phyloP scores from a whole-genome alignment of 805 yeast genomes.

The Nakazawaea molendinolei region DNA sequence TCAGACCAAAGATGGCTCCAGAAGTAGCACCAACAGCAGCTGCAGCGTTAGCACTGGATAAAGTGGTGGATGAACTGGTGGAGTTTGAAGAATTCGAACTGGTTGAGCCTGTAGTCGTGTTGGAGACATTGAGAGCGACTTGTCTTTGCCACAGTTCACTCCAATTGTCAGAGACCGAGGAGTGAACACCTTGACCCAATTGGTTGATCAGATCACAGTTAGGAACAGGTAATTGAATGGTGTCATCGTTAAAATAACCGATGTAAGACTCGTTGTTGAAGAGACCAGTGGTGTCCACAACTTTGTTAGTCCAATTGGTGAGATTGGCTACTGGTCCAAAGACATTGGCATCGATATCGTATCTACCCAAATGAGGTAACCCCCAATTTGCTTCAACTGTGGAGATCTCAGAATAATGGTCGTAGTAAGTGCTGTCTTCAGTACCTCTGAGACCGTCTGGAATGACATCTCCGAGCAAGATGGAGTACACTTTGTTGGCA shows the following conservation, averaged over 20 bases:
- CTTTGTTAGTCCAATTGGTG: conserved; percentile 23
- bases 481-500: conserved; percentile 38
- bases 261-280: conserved; percentile 26
- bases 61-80: not conserved
- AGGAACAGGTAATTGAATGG: conserved; percentile 28
- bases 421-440: conserved; percentile 39
- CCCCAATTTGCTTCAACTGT: conserved; percentile 45
- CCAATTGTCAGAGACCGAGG: conserved; percentile 28
- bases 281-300: conserved; percentile 27
- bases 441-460: conserved; percentile 35
- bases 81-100: not conserved
- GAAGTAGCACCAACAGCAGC: not conserved
- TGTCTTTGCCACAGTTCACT: conserved; percentile 12
- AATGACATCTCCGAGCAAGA: conserved; percentile 42
- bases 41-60: not conserved
- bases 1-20: not conserved
- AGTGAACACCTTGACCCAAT: conserved; percentile 28
- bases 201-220: conserved; percentile 27
- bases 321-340: conserved; percentile 34
- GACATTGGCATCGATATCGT: conserved; percentile 44
- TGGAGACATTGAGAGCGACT: not conserved
- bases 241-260: conserved; percentile 26
- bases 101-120: not conserved
- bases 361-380: conserved; percentile 42
- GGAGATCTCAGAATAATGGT: conserved; percentile 46